A percentile compares a stretch with the other conserved stretches of the same genome.
phyloP scores from a whole-genome alignment of 2,329 filamentous ascomycete species.

The Colletotrichum musae region DNA sequence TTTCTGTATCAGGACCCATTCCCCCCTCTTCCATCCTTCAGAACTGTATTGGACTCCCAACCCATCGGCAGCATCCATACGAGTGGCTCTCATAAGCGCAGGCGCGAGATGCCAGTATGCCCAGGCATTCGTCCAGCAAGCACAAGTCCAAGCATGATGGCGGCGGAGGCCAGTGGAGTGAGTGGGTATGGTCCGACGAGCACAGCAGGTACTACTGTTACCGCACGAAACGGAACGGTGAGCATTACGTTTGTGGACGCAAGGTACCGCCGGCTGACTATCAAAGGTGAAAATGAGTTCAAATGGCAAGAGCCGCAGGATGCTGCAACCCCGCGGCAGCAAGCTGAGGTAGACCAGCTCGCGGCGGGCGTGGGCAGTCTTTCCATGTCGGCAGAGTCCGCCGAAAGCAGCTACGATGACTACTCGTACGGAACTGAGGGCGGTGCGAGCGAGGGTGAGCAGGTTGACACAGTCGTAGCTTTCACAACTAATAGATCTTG shows the following conservation, averaged over 20 bases:
- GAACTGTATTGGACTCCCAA: conserved; percentile 7
- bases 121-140: conserved; percentile 45
- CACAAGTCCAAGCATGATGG: conserved; percentile 43
- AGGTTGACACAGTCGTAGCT: not conserved
- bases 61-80: conserved; percentile 8
- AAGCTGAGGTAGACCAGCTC: conserved; percentile 45
- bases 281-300: conserved; percentile 45
- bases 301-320: conserved; percentile 46
- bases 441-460: conserved; percentile 8
- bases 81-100: not conserved
- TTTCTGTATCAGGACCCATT: conserved; percentile 16
- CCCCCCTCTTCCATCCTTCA: conserved; percentile 5
- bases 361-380: conserved; percentile 30
- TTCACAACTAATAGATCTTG: not conserved
- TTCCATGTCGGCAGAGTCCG: conserved; percentile 7
- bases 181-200: conserved; percentile 48
- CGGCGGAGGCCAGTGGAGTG: conserved; percentile 42
- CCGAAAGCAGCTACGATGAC: conserved; percentile 8
- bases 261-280: conserved; percentile 13
- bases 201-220: conserved; percentile 49
- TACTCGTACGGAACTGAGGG: conserved; percentile 6
- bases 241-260: conserved; percentile 9
- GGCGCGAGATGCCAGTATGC: conserved; percentile 48
- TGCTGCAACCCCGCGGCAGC: conserved; percentile 44
- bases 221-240: conserved; percentile 49